Evolutionary conservation across 495 filamentous ascomycete species (phyloP), one percentile per base, ranked within the genome.

Genomic region (Podospora comata): DNA sequence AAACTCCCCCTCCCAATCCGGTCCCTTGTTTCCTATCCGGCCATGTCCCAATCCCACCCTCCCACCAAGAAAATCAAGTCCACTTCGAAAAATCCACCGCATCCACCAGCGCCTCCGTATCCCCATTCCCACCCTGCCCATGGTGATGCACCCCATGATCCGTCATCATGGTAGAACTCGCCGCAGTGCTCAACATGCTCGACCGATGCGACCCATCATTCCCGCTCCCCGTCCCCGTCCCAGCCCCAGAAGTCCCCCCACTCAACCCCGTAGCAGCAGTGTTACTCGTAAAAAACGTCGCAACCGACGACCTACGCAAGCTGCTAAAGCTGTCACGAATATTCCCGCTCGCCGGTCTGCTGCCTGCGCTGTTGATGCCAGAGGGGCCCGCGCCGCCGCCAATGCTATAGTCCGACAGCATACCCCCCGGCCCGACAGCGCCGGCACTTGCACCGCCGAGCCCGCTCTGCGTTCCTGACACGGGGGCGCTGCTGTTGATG

Each of bases 81-180:
- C 87, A 89, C 72, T 83, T 82, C 0, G 87, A 88, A 70, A 89
- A 89, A 74, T 89, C 87, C 56, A 88, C 76, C 67, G 80, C 82
- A 9, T 86, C 83, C 27, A 86, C 78, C 54, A 88, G 62, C 30
- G 80, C 76, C 65, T 88, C 83, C n/a, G 79, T 76, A 63, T 79
- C 79, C 39, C 39, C 39, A 74, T 78, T 30, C 30, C 62, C 13
- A 19, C 27, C 30, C 5, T 53, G 4, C 18, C 19, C 20, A 62
- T 20, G n/a, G 26, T 48, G 39, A 48, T 48, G 60, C 9, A 26
- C 13, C 18, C 28, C n/a, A 5, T 5, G 4, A 27, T 27, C 18
- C 60, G 60, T n/a, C 39, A 48, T 16, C 7, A 48, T 16, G 0
- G 13, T 48, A 5, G 39, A 48, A 48, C 39, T 48, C n/a, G 79